These are phyloP conservation scores for Fusarium sp. DNA, from an alignment of 2,329 filamentous ascomycete genomes.

Conservation along the genomic window DNA sequence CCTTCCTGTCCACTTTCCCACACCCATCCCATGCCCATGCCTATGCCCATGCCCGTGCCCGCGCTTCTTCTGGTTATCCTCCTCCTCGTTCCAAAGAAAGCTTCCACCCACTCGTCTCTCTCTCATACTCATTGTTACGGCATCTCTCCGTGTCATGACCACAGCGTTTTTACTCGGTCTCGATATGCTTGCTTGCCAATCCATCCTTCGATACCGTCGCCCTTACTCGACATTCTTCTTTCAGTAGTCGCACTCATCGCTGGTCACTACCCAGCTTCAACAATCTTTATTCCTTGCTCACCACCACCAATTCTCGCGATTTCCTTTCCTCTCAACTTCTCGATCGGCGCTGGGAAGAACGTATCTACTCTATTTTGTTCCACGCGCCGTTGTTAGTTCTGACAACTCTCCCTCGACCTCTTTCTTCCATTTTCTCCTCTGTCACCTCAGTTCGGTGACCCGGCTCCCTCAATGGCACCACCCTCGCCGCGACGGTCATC, in stretches of 20 bases:
- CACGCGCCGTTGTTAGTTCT: constrained; percentile 4
- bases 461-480: constrained; percentile 64
- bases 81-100: constrained; percentile 28
- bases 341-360: neutral
- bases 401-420: constrained; percentile 6
- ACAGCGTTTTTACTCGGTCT: constrained; percentile 25
- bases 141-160: constrained; percentile 36
- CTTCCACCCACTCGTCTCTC: constrained; percentile 45
- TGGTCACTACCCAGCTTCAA: constrained; percentile 27
- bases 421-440: constrained; percentile 31
- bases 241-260: constrained; percentile 38
- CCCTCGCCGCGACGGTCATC: constrained; percentile 86
- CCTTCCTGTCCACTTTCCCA: constrained; percentile 37
- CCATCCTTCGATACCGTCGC: constrained; percentile 35
- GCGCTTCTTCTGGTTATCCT: constrained; percentile 10
- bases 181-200: constrained; percentile 45
- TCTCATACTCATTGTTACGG: constrained; percentile 26
- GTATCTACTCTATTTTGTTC: neutral
- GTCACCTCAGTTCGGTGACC: constrained; percentile 45
- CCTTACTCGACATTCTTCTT: constrained; percentile 33
- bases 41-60: neutral
- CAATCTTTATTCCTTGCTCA: constrained; percentile 23
- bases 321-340: constrained; percentile 1
- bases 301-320: constrained; percentile 36
- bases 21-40: constrained; percentile 10